Evolutionary conservation across 23 red algal species (phyloP), one percentile per base, ranked within the genome.

Genomic region (Gracilariopsis chorda): DNA sequence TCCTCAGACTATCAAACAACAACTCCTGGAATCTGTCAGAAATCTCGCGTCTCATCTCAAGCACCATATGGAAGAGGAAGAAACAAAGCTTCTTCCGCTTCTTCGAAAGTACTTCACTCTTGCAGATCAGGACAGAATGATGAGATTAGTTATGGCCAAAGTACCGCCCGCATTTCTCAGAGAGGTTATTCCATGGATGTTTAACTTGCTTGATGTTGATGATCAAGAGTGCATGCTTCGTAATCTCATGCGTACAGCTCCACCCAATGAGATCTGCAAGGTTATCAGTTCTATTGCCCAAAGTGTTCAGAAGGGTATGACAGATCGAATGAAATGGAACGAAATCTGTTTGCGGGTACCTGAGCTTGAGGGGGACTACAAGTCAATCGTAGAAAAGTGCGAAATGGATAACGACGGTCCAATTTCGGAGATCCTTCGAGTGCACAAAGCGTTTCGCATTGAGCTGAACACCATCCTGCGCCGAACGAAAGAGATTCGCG

Each of bases 381-480:
- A 72, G 29, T 60, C 27, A 4, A 77, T 83, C 30, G 33, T 67
- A 36, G 96, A 92, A 49, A 25, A 63, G 45, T 46, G 37, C 43
- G 63, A 90, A n/a, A 48, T 39, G 17, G 53, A 87, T 12, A 86
- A 92, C 49, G 68, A 74, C 24, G 93, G 96, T 24, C 97, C 97
- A 25, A 82, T 99, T 4, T 84, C 87, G 3, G 97, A 99, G 78
- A 86, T 99, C 6, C 32, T 96, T 42, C 83, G 97, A 19, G 94
- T 99, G 21, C 97, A 99, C 91, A 99, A 99, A 80, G 97, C 97
- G 19, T 96, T 99, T 57, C 92, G 97, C 5, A 87, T 95, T 48
- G 97, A 99, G 51, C 57, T 99, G 78, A 87, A 95, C 55, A 84
- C 60, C 4, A 8, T 98, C 11, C 37, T 92, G 74, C 58, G 82